phyloP scores from a whole-genome alignment of 257 asterid genomes.

The Rehmannia glutinosa region DNA sequence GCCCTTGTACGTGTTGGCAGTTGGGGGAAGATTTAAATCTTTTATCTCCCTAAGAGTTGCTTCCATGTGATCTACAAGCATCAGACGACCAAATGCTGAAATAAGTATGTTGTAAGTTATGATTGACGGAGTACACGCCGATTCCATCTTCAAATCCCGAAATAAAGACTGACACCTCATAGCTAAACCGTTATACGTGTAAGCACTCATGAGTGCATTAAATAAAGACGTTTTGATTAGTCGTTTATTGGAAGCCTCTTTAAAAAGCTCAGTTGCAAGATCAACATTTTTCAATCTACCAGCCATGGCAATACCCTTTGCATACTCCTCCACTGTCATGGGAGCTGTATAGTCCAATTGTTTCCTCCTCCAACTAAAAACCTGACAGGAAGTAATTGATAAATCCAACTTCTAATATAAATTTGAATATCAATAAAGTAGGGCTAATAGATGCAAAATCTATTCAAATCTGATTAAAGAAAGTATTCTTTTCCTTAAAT shows the following conservation, averaged over 20 bases:
- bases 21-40: constrained; percentile 46
- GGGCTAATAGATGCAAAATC: not conserved
- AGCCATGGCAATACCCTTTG: constrained; percentile 60
- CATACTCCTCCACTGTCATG: constrained; percentile 68
- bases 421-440: not conserved
- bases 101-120: constrained; percentile 81
- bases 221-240: constrained; percentile 45
- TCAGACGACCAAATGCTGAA: constrained; percentile 58
- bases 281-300: constrained; percentile 48
- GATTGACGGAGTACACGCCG: constrained; percentile 55
- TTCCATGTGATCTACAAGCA: constrained; percentile 81
- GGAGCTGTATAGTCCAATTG: constrained; percentile 50
- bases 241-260: constrained; percentile 54
- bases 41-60: constrained; percentile 48
- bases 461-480: not conserved
- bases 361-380: constrained; percentile 79
- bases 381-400: constrained; percentile 38
- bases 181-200: constrained; percentile 41
- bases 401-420: not conserved
- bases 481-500: not conserved
- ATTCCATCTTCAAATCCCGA: constrained; percentile 52
- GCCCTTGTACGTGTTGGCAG: constrained; percentile 46
- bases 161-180: constrained; percentile 54
- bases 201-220: constrained; percentile 75
- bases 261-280: constrained; percentile 65